Evolutionary conservation across 306 rosid species (phyloP).

Genomic region (Dalbergia cochinchinensis): DNA sequence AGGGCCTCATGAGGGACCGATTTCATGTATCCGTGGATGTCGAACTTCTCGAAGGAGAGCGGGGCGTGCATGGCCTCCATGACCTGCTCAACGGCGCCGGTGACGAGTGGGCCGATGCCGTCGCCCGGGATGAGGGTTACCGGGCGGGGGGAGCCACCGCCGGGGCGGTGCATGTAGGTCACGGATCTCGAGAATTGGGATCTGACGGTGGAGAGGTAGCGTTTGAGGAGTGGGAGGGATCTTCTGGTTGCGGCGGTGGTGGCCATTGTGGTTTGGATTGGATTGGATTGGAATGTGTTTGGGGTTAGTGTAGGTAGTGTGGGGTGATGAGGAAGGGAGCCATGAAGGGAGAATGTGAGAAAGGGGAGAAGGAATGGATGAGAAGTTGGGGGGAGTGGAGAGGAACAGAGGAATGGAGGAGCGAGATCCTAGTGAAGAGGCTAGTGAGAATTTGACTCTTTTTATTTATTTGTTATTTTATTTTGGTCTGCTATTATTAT

Average conservation of each 20-base stretch:
- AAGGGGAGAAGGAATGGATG: not conserved
- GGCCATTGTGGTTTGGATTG: not conserved
- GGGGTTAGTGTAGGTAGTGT: not conserved
- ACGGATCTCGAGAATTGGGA: constrained; percentile 58
- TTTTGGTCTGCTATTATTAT: not conserved
- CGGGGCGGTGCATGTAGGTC: constrained; percentile 86
- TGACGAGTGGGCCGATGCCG: constrained; percentile 73
- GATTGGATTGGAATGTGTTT: not conserved
- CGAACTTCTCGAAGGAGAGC: constrained; percentile 65
- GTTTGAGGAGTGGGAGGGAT: constrained; percentile 48
- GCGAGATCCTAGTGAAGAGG: constrained; percentile 26
- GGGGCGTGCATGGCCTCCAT: constrained; percentile 85
- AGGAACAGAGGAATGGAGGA: constrained; percentile 11
- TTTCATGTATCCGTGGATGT: constrained; percentile 67
- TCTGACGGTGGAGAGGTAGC: constrained; percentile 30
- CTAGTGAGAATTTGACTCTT: constrained; percentile 6
- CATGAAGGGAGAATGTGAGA: not conserved
- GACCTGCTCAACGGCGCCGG: constrained; percentile 67
- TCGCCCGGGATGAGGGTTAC: constrained; percentile 80
- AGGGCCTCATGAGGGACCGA: constrained; percentile 62
- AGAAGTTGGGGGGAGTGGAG: not conserved
- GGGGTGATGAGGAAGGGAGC: not conserved
- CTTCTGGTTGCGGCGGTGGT: constrained; percentile 11
- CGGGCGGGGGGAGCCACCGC: constrained; percentile 63
- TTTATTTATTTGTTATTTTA: not conserved